phyloP scores from a whole-genome alignment of 495 filamentous ascomycete species.

The Podospora sp. region DNA sequence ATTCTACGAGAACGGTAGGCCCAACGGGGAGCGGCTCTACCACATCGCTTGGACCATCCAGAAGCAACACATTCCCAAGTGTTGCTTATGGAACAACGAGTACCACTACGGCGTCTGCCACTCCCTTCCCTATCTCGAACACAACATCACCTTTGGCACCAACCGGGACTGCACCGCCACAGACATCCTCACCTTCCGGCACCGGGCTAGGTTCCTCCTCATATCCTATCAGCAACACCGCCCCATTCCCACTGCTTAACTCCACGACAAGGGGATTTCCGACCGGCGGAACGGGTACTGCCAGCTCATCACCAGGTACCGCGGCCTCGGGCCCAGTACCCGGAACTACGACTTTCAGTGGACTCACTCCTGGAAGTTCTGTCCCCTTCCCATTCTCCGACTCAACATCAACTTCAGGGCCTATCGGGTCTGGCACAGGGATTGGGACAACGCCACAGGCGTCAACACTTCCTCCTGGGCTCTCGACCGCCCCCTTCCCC shows the following conservation, averaged over 20 bases:
- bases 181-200: not conserved
- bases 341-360: not conserved
- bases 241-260: not conserved
- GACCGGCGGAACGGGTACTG: not conserved
- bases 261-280: not conserved
- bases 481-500: too few relatives aligned
- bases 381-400: slow-evolving; percentile 9
- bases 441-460: too few relatives aligned
- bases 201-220: not conserved
- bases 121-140: not conserved
- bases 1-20: not conserved
- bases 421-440: too few relatives aligned
- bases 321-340: not conserved
- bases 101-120: not conserved
- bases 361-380: not conserved
- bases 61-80: not conserved
- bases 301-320: not conserved
- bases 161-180: not conserved
- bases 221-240: not conserved
- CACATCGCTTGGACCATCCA: not conserved
- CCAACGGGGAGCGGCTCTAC: not conserved
- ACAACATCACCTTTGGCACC: not conserved
- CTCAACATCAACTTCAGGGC: not conserved
- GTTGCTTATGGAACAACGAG: not conserved
- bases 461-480: too few relatives aligned